Evolutionary conservation across 2,329 filamentous ascomycete species (phyloP), one percentile per base, ranked within the genome.

Genomic region (Allantophomopsis lycopodina): DNA sequence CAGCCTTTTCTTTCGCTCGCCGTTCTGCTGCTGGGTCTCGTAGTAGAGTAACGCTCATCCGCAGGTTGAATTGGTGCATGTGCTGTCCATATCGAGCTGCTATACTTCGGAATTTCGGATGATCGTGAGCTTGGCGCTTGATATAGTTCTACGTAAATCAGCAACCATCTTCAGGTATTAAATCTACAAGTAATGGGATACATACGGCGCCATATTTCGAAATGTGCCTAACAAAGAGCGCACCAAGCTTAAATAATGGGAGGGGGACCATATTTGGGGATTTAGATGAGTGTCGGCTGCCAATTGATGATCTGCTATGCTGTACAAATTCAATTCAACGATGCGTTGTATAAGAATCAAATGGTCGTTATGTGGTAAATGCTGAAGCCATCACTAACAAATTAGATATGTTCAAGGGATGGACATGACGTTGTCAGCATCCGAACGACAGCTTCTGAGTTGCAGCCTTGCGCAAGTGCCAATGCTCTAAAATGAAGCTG

Each of bases 201-300:
- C 73, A 49, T 69, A 80, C 76, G 40, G 76, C 76, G 53, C 76
- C 76, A 64, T 80, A 80, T 60, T 80, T 80, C 41, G 76, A 80
- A 39, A 80, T 60, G 53, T 80, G 76, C 48, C 73, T 69, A 52
- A 80, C 64, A 48, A 80, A 76, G 36, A 80, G 64, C 41, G 75
- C 58, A 16, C 69, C 76, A 47, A 80, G 71, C 61, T 81, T 81
- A 60, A 81, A 81, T 14, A 81, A 62, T 15, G 76, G 76, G 32
- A 81, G 63, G 41, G 75, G 68, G 35, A 80, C 76, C 76, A 81
- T 80, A 40, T 44, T 34, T 8, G 8, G 23, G 3, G 11, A 10
- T 28, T n/a, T 10, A 28, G 3, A 12, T 28, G 5, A 3, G 23
- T 8, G 10, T 28, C 11, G 23, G n/a, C 11, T 28, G 23, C 23